Evolutionary conservation across 2,329 filamentous ascomycete genomes (phyloP).

Genomic region (Paraphaeosphaeria minitans): DNA sequence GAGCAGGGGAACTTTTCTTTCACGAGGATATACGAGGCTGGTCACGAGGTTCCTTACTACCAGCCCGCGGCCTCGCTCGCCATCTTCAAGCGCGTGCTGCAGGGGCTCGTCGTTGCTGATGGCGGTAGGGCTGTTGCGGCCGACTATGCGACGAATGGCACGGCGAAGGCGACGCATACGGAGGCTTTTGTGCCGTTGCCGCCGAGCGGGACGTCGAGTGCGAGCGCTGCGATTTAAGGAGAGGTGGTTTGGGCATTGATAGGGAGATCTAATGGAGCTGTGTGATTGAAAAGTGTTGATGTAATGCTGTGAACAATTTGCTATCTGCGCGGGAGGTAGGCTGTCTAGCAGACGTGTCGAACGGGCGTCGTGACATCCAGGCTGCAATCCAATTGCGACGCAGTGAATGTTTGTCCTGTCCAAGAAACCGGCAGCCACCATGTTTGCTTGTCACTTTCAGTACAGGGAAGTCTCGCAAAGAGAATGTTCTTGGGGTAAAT

Average conservation of each 20-base stretch:
- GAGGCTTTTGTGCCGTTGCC: constrained; percentile 36
- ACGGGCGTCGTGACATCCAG: too few species aligned
- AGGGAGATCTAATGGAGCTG: not conserved
- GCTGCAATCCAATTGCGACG: too few species aligned
- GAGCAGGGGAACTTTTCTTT: constrained; percentile 73
- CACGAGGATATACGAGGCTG: constrained; percentile 57
- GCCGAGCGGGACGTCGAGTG: constrained; percentile 29
- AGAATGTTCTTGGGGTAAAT: too few species aligned
- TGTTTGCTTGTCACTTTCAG: too few species aligned
- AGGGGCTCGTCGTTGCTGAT: constrained; percentile 36
- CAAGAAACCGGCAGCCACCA: too few species aligned
- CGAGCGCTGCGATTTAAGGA: not conserved
- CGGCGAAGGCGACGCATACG: constrained; percentile 38
- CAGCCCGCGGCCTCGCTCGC: constrained; percentile 40
- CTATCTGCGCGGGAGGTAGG: too few species aligned
- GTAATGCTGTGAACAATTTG: too few species aligned
- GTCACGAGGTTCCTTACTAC: constrained; percentile 57
- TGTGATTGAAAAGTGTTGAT: not conserved
- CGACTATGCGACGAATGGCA: constrained; percentile 39
- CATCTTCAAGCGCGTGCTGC: constrained; percentile 36
- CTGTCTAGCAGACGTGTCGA: too few species aligned
- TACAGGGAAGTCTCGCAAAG: too few species aligned
- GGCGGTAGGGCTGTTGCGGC: constrained; percentile 33
- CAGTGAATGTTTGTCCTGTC: not conserved
- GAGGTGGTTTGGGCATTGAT: not conserved